Evolutionary conservation across 2,329 filamentous ascomycete species (phyloP).

Genomic region (Fusarium nanum): DNA sequence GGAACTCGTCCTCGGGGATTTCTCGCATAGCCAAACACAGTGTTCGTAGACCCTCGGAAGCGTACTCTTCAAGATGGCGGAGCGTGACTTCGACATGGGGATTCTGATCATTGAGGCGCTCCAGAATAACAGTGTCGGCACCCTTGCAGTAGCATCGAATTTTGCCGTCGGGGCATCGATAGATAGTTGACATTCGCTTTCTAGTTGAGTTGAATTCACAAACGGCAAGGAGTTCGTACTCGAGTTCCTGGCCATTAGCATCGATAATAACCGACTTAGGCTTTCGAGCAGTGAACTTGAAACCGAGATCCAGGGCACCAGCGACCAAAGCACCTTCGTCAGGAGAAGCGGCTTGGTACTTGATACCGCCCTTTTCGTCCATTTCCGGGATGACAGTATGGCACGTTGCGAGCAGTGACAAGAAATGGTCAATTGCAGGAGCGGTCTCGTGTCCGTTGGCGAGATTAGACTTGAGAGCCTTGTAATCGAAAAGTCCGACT

Average conservation of each 20-base stretch:
- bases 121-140: constrained; percentile 96
- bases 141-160: constrained; percentile 95
- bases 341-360: constrained; percentile 97
- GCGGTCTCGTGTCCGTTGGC: constrained; percentile 63
- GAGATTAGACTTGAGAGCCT: constrained; percentile 77
- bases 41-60: constrained; percentile 93
- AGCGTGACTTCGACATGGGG: constrained; percentile 90
- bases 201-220: constrained; percentile 96
- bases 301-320: constrained; percentile 86
- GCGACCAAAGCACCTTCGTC: constrained; percentile 98
- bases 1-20: constrained; percentile 87
- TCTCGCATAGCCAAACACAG: constrained; percentile 96
- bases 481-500: constrained; percentile 86
- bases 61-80: constrained; percentile 97
- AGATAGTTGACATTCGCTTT: constrained; percentile 98
- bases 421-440: constrained; percentile 78
- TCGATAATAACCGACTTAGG: constrained; percentile 88
- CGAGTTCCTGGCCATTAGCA: constrained; percentile 75
- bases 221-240: constrained; percentile 94
- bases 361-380: constrained; percentile 84
- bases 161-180: constrained; percentile 95
- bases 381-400: constrained; percentile 97
- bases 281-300: constrained; percentile 90
- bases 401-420: constrained; percentile 87
- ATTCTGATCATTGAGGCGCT: constrained; percentile 85